A percentile compares a stretch with the other conserved stretches of the same genome.
Conservation (phyloP, 2,329 filamentous ascomycete species). For the Nemania abortiva region DNA sequence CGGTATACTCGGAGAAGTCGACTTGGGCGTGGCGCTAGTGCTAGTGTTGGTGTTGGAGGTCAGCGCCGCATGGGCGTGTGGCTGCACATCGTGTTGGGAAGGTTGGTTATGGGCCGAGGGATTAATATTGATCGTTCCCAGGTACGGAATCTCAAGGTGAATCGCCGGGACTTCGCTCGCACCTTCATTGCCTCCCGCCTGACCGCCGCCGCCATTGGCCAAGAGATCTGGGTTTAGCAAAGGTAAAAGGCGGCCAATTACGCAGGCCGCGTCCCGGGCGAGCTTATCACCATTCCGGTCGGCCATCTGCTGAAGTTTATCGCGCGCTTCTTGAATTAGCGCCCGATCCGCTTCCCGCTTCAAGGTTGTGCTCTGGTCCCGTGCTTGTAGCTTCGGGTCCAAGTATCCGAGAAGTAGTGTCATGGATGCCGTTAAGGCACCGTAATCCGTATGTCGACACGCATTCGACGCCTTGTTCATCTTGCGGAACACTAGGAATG, state of each 20-base stretch:
- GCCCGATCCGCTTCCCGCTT: conserved; percentile 53
- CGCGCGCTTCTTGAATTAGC: conserved; percentile 54
- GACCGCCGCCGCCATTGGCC: conserved; percentile 15
- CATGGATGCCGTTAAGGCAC: conserved; percentile 64
- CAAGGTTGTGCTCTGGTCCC: conserved; percentile 37
- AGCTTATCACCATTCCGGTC: conserved; percentile 57
- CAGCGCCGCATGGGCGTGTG: conserved; percentile 23
- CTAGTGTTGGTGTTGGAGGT: conserved; percentile 9
- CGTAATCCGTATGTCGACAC: conserved; percentile 65
- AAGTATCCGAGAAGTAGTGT: conserved; percentile 65
- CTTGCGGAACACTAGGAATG: conserved; percentile 62
- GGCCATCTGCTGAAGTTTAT: conserved; percentile 56
- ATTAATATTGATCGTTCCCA: conserved; percentile 62
- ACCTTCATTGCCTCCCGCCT: conserved; percentile 32
- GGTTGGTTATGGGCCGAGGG: conserved; percentile 20
- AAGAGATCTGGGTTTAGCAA: conserved; percentile 48
- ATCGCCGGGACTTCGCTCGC: conserved; percentile 44
- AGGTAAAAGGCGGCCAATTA: conserved; percentile 58
- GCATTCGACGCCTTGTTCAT: conserved; percentile 55
- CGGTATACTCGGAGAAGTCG: background rate
- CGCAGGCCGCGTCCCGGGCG: conserved; percentile 57
- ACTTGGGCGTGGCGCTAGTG: background rate
- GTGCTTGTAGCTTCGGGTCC: conserved; percentile 49
- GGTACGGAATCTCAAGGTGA: conserved; percentile 59
- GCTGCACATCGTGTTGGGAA: conserved; percentile 30